These are phyloP conservation scores for Peniophora sp. DNA, from an alignment of 1,284 basidiomycete genomes.

Conservation along the genomic window DNA sequence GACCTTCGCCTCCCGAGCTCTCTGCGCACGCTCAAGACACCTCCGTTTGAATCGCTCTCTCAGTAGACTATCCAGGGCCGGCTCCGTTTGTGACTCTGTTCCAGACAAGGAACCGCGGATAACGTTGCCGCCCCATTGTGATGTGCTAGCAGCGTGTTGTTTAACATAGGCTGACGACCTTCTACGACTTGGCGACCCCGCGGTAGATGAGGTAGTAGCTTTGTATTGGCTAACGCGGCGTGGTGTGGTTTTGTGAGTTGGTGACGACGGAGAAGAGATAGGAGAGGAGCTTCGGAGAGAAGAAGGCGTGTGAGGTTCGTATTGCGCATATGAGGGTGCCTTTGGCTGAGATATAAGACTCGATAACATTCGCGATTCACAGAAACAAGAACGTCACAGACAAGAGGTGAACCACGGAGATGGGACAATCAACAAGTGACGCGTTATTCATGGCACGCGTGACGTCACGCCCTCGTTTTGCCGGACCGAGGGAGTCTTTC, in stretches of 20 bases:
- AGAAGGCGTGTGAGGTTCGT: slow-evolving; percentile 38
- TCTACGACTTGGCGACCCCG: slow-evolving; percentile 5
- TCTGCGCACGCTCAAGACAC: slow-evolving; percentile 50
- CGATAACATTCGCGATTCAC: slow-evolving; percentile 1
- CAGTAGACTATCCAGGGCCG: slow-evolving; percentile 39
- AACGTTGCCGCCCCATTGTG: slow-evolving; percentile 2
- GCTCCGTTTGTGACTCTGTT: slow-evolving; percentile 18
- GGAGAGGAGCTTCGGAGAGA: slow-evolving; percentile 38
- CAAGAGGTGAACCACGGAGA: background rate
- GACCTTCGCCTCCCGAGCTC: slow-evolving; percentile 43
- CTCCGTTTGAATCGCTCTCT: slow-evolving; percentile 52
- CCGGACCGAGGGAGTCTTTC: too few species aligned
- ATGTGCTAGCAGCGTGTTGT: background rate
- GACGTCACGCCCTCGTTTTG: background rate
- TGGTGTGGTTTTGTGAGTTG: slow-evolving; percentile 22
- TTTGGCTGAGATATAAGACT: background rate
- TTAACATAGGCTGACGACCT: background rate
- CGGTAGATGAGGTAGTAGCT: slow-evolving; percentile 14
- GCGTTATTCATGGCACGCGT: background rate
- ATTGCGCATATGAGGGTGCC: slow-evolving; percentile 9
- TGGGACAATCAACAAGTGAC: background rate
- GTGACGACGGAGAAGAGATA: slow-evolving; percentile 20
- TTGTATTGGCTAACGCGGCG: slow-evolving; percentile 41
- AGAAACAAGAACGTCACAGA: background rate
- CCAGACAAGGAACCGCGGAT: slow-evolving; percentile 5